phyloP scores from a whole-genome alignment of 257 asterid species.

The Fraxinus americana region DNA sequence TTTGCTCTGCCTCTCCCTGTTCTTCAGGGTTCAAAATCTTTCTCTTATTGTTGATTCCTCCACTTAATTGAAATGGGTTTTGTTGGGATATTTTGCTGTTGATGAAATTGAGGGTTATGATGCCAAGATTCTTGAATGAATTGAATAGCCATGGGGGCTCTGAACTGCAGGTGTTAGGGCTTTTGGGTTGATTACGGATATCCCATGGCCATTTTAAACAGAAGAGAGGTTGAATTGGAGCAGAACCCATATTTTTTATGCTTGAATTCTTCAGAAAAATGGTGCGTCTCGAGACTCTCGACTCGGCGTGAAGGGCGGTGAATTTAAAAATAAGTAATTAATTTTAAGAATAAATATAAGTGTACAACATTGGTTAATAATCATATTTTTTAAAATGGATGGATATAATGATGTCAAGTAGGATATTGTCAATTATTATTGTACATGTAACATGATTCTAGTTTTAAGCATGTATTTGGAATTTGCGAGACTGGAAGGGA shows the following conservation, averaged over 20 bases:
- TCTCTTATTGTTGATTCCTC: slow-evolving; percentile 15
- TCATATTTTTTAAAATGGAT: too few species aligned
- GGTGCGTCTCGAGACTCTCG: background rate
- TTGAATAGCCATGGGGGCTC: slow-evolving; percentile 79
- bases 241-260: slow-evolving; percentile 39
- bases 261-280: background rate
- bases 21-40: slow-evolving; percentile 44
- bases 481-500: too few species aligned
- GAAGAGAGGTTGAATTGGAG: slow-evolving; percentile 46
- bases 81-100: slow-evolving; percentile 31
- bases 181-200: slow-evolving; percentile 23
- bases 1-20: slow-evolving; percentile 79
- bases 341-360: too few species aligned
- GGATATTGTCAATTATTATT: too few species aligned
- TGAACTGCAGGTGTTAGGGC: slow-evolving; percentile 42
- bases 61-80: slow-evolving; percentile 13
- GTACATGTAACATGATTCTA: too few species aligned
- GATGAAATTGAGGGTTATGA: slow-evolving; percentile 46
- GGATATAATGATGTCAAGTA: too few species aligned
- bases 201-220: slow-evolving; percentile 88
- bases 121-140: slow-evolving; percentile 49
- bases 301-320: too few species aligned
- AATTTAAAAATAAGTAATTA: too few species aligned
- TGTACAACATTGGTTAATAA: too few species aligned
- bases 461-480: too few species aligned